Evolutionary conservation across 2,329 filamentous ascomycete genomes (phyloP).

Genomic region (Nemania sp.): DNA sequence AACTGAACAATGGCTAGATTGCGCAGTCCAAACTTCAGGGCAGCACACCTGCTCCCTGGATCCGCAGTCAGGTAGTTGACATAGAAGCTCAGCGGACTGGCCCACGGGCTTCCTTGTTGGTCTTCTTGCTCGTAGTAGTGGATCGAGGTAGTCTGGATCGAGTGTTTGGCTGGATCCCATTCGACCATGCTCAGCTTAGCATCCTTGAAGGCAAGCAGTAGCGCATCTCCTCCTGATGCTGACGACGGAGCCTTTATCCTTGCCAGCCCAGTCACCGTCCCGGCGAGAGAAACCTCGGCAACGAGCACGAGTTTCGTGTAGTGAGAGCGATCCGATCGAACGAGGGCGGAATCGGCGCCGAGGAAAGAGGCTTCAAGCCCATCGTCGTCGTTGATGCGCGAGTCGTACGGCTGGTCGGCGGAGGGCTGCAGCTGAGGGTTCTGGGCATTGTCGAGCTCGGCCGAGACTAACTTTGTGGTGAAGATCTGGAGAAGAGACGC

Average conservation of each 20-base stretch:
- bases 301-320: slow-evolving; percentile 81
- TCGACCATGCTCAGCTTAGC: slow-evolving; percentile 92
- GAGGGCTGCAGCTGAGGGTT: slow-evolving; percentile 45
- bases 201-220: slow-evolving; percentile 84
- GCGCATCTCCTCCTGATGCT: slow-evolving; percentile 78
- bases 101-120: slow-evolving; percentile 79
- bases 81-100: slow-evolving; percentile 72
- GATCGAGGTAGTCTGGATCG: slow-evolving; percentile 86
- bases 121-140: slow-evolving; percentile 99
- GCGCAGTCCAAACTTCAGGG: slow-evolving; percentile 86
- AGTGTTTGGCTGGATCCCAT: slow-evolving; percentile 83
- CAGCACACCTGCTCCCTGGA: slow-evolving; percentile 88
- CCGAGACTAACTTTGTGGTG: slow-evolving; percentile 66
- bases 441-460: slow-evolving; percentile 59
- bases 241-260: slow-evolving; percentile 73
- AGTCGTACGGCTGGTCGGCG: slow-evolving; percentile 53
- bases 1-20: slow-evolving; percentile 95
- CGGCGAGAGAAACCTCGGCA: slow-evolving; percentile 80
- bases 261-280: slow-evolving; percentile 81
- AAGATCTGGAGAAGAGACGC: slow-evolving; percentile 94
- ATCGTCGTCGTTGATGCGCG: slow-evolving; percentile 61
- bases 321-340: slow-evolving; percentile 65
- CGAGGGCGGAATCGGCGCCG: slow-evolving; percentile 62
- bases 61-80: slow-evolving; percentile 85
- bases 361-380: slow-evolving; percentile 69